A percentile compares a stretch with the other conserved stretches of the same genome.
Evolutionary conservation across 2,329 filamentous ascomycete species (phyloP).

Genomic region (Penicillium sp.): DNA sequence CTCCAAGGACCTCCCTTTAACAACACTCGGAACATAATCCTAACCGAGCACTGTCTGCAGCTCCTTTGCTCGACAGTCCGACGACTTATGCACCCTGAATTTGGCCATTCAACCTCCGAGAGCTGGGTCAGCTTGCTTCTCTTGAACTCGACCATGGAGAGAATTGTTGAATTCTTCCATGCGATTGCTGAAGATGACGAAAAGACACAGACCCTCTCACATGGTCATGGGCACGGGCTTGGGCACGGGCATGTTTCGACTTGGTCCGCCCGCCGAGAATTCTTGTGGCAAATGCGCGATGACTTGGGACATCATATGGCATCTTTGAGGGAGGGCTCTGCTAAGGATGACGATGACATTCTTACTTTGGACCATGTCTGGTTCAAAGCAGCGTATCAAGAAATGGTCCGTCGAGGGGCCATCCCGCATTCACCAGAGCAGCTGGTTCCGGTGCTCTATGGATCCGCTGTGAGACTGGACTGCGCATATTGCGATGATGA

Average conservation of each 20-base stretch:
- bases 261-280: slow-evolving; percentile 25
- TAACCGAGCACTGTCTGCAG: slow-evolving; percentile 26
- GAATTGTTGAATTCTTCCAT: slow-evolving; percentile 23
- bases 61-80: slow-evolving; percentile 25
- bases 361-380: slow-evolving; percentile 21
- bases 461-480: slow-evolving; percentile 15
- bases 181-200: slow-evolving; percentile 20
- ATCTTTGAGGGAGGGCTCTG: background rate
- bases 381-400: slow-evolving; percentile 25
- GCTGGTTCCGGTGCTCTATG: slow-evolving; percentile 20
- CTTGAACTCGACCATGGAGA: slow-evolving; percentile 27
- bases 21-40: slow-evolving; percentile 20
- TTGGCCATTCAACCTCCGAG: slow-evolving; percentile 20
- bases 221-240: background rate
- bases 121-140: slow-evolving; percentile 28
- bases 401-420: slow-evolving; percentile 18
- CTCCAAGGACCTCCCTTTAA: slow-evolving; percentile 25
- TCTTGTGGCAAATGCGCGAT: slow-evolving; percentile 26
- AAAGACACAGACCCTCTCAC: background rate
- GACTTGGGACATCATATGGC: slow-evolving; percentile 22
- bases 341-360: background rate
- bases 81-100: slow-evolving; percentile 27
- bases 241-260: slow-evolving; percentile 1
- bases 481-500: slow-evolving; percentile 22
- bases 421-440: slow-evolving; percentile 23